phyloP scores from a whole-genome alignment of 2,329 filamentous ascomycete genomes.

The Beauveria rudraprayagi region DNA sequence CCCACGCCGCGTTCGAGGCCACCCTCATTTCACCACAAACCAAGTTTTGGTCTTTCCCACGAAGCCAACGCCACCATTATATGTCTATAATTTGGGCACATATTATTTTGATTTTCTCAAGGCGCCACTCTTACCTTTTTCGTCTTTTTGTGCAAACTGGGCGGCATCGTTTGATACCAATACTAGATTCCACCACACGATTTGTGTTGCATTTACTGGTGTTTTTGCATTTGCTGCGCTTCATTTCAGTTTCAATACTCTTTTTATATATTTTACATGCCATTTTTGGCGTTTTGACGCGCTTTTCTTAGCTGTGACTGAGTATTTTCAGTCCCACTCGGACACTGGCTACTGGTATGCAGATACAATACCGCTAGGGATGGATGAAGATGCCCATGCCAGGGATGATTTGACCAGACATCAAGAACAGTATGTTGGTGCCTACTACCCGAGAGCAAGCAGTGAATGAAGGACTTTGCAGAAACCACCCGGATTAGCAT shows the following conservation, averaged over 20 bases:
- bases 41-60: neutral
- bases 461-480: neutral
- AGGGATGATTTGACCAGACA: neutral
- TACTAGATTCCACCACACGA: constrained; percentile 10
- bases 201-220: constrained; percentile 12
- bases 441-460: neutral
- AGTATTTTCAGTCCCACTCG: neutral
- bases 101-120: constrained; percentile 2
- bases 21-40: neutral
- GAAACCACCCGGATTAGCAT: neutral
- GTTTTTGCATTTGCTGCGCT: constrained; percentile 15
- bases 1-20: neutral
- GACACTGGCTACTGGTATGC: neutral
- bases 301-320: neutral
- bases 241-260: constrained; percentile 6
- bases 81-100: constrained; percentile 1
- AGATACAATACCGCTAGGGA: neutral
- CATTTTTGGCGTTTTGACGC: constrained; percentile 7
- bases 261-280: constrained; percentile 1
- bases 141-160: neutral
- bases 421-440: neutral
- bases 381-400: neutral
- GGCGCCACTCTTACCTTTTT: neutral
- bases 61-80: neutral
- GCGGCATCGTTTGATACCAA: constrained; percentile 13